Percentiles rank a stretch among this genome's conserved stretches.
These are phyloP conservation scores for Periconia sp. DNA, from an alignment of 2,329 filamentous ascomycete species.

Conservation along the genomic window DNA sequence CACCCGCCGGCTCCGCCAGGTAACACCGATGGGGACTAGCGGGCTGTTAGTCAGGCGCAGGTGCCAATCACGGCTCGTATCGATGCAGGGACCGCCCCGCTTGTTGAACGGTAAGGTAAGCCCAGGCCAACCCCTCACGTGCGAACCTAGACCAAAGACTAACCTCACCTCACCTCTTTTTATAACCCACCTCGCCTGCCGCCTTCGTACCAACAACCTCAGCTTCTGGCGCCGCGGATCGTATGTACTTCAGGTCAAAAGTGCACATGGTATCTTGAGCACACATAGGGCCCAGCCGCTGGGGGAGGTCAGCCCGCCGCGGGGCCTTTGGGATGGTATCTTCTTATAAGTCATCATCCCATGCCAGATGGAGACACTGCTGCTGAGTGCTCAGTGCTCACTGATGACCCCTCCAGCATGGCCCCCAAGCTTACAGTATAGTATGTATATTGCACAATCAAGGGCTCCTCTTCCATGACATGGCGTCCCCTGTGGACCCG, in stretches of 20 bases:
- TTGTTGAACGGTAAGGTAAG: not conserved
- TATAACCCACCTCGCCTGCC: not conserved
- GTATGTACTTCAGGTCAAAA: too few relatives aligned
- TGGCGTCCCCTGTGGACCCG: slow-evolving; percentile 1
- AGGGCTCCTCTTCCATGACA: not conserved
- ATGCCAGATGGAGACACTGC: too few relatives aligned
- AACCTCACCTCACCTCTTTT: not conserved
- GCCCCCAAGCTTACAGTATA: not conserved
- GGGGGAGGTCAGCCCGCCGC: too few relatives aligned
- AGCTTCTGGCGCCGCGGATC: too few relatives aligned
- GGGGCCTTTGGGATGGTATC: too few relatives aligned
- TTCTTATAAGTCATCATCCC: too few relatives aligned
- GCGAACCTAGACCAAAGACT: not conserved
- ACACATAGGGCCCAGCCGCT: too few relatives aligned
- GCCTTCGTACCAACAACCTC: not conserved
- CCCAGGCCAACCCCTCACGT: slow-evolving; percentile 1
- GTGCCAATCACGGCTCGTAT: slow-evolving; percentile 6
- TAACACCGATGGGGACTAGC: slow-evolving; percentile 1
- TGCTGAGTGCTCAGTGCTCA: too few relatives aligned
- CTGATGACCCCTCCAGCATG: not conserved
- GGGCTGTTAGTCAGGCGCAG: slow-evolving; percentile 19
- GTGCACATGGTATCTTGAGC: too few relatives aligned
- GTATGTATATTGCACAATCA: not conserved
- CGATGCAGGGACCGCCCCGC: not conserved
- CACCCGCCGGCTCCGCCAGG: slow-evolving; percentile 13